Evolutionary conservation across 164 flowering plant genomes (phyloP), one percentile per base, ranked within the genome.

Genomic region (Cinnamomum micranthum): DNA sequence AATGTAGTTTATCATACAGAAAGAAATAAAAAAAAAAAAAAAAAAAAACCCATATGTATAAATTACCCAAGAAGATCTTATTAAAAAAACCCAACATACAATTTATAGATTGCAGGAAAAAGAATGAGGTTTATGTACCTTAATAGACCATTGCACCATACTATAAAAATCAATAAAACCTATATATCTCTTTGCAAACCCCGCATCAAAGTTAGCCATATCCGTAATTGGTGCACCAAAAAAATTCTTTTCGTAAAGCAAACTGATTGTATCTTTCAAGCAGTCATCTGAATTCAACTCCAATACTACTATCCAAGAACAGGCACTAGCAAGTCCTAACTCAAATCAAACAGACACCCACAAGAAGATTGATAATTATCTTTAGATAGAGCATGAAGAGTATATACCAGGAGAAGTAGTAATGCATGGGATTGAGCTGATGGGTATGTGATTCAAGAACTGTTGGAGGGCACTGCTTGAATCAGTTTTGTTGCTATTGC

Each of bases 111-210:
- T 41, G 10, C 2, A 41, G 69, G 28, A 17, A 63, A 33, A n/a
- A n/a, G 25, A 33, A 71, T 2, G 9, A 55, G 62, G 23, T 17
- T 3, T 27, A 31, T 51, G 51, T 76, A 85, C 88, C 88, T 87
- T 73, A 51, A 87, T 76, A 59, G 74, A 79, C 90, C 90, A 87
- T 5, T 84, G 82, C 71, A 83, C 33, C 82, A 87, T 78, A 67
- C 77, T 74, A 50, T 84, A 60, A 60, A 87, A 68, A 77, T 80
- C 82, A 64, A 87, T 76, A 66, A 81, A 77, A 47, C 86, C 88
- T 52, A 87, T 74, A 41, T 82, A 77, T 15, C 77, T 77, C 72
- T 85, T 82, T 3, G 77, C 66, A 65, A 73, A 71, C 6, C 68
- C 74, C 35, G 11, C 58, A 41, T 50, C 31, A 74, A 78, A 55